Evolutionary conservation across 805 yeast genomes (phyloP).

Genomic region (Kluyveromyces dobzhanskii): DNA sequence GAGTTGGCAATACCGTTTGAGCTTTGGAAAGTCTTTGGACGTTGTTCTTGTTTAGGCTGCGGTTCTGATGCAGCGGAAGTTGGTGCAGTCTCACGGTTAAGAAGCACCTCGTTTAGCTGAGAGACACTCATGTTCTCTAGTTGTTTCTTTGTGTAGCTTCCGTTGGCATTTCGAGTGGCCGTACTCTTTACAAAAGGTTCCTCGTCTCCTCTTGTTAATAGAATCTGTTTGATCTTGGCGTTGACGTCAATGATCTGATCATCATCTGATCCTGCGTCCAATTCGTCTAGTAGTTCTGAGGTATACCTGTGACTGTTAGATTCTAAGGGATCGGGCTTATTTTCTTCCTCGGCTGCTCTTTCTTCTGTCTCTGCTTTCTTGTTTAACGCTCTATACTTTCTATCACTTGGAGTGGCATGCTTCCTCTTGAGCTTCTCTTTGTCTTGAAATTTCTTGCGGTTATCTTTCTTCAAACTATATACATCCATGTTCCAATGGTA

Average conservation of each 20-base stretch:
- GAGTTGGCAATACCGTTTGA: neutral
- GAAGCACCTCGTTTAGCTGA: slow-evolving; percentile 15
- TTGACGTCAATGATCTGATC: slow-evolving; percentile 7
- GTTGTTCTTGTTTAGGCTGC: neutral
- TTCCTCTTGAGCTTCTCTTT: slow-evolving; percentile 31
- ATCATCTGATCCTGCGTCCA: slow-evolving; percentile 8
- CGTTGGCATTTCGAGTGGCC: neutral
- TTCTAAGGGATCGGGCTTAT: slow-evolving; percentile 12
- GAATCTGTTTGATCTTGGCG: slow-evolving; percentile 10
- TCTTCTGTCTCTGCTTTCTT: slow-evolving; percentile 17
- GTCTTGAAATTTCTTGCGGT: slow-evolving; percentile 35
- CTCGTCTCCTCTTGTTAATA: slow-evolving; percentile 8
- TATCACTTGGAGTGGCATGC: slow-evolving; percentile 32
- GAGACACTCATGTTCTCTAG: slow-evolving; percentile 16
- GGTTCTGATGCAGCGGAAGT: neutral
- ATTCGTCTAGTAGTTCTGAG: slow-evolving; percentile 11
- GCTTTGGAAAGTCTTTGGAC: neutral
- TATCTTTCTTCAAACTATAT: slow-evolving; percentile 30
- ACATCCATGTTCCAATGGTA: slow-evolving; percentile 17
- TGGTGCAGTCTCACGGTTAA: neutral
- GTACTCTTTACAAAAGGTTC: neutral
- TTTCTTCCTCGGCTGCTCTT: slow-evolving; percentile 11
- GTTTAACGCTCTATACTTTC: slow-evolving; percentile 26
- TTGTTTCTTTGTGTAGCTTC: slow-evolving; percentile 12
- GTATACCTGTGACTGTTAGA: slow-evolving; percentile 18